These are phyloP conservation scores for Phanerodontia chrysosporium DNA, from an alignment of 768 basidiomycete species.

Conservation along the genomic window DNA sequence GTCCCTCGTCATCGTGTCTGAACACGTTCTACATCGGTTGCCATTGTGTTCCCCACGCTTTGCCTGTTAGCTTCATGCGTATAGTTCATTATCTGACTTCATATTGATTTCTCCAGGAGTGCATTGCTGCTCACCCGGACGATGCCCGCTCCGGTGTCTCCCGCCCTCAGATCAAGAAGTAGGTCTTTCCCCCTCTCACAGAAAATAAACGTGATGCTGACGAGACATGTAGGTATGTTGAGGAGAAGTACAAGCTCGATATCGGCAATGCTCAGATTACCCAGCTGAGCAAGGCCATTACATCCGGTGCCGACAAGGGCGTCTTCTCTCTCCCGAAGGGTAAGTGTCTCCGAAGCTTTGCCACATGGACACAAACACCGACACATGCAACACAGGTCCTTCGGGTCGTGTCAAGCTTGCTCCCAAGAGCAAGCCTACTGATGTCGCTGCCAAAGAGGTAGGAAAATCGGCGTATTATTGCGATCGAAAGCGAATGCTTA, in stretches of 20 bases:
- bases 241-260: slow-evolving; percentile 75
- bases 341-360: slow-evolving; percentile 22
- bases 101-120: slow-evolving; percentile 54
- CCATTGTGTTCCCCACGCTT: too few relatives aligned
- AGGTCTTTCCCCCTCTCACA: slow-evolving; percentile 24
- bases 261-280: slow-evolving; percentile 75
- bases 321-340: slow-evolving; percentile 89
- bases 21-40: too few relatives aligned
- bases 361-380: neutral
- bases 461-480: slow-evolving; percentile 18
- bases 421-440: slow-evolving; percentile 53
- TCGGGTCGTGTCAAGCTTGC: slow-evolving; percentile 65
- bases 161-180: slow-evolving; percentile 93
- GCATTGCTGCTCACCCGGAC: slow-evolving; percentile 67
- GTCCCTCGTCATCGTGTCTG: slow-evolving; percentile 12
- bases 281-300: slow-evolving; percentile 78
- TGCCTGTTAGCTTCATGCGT: neutral
- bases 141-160: slow-evolving; percentile 84
- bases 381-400: slow-evolving; percentile 26
- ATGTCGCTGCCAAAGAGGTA: slow-evolving; percentile 57
- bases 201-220: slow-evolving; percentile 17
- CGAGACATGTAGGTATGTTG: slow-evolving; percentile 60
- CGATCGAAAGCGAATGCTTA: slow-evolving; percentile 13
- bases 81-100: slow-evolving; percentile 13
- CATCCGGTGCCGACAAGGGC: slow-evolving; percentile 76